Evolutionary conservation across 768 basidiomycete genomes (phyloP), one percentile per base, ranked within the genome.

Genomic region (Tylopilus vinaceipallidus): DNA sequence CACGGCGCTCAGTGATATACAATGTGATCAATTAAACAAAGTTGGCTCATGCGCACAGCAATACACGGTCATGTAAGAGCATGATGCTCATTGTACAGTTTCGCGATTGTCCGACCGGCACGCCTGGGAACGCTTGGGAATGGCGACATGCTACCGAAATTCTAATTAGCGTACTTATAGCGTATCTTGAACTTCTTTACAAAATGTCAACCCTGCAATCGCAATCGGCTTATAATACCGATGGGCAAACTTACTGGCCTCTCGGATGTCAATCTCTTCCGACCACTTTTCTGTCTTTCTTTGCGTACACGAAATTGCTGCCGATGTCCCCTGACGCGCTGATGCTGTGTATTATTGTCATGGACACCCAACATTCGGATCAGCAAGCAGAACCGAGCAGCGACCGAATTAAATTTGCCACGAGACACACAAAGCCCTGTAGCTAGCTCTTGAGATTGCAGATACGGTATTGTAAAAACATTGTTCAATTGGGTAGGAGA

Each of bases 401-500:
- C 43, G 23, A 26, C 49, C 44, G 42, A 36, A 42, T 30, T 52
- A 49, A 38, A 46, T 30, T 42, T 45, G 33, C 36, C 50, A 45
- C 17, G 42, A 48, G 27, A 48, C 52, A 45, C 50, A 55, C 59
- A 54, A 55, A 57, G 56, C 58, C 57, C 55, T 59, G 65, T 64
- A 65, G 42, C 33, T 47, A 56, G 61, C 66, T 72, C 57, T 56
- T 58, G 58, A 53, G 41, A 62, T 58, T 68, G 61, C 54, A 47
- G 57, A 54, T 57, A 65, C 53, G 52, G 64, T 70, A 67, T 57
- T 56, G 68, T 64, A 68, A 63, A 62, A 65, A 71, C 67, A 72
- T 63, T 68, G 71, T 70, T 69, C 67, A 59, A 61, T 64, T 68
- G 66, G 62, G 59, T 67, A 63, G 62, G 63, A 60, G 67, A 66